Evolutionary conservation across 2,329 filamentous ascomycete species (phyloP), one percentile per base, ranked within the genome.

Genomic region (Microcyclospora tardicrescens): DNA sequence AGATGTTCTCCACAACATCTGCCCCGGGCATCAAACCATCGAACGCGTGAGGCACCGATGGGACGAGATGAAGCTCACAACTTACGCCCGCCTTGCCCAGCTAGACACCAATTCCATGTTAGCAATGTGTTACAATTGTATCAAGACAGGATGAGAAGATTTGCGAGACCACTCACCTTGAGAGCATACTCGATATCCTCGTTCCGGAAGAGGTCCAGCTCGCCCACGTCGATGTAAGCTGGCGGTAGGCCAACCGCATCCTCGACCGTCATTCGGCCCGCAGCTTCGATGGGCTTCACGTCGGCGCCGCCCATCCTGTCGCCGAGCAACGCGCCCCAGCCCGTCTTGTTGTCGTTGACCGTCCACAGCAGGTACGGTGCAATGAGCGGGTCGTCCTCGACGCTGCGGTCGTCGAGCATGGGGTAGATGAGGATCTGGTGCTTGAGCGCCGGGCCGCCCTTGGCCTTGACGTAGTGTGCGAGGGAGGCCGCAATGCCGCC

Each of bases 381-480:
- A 35, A 61, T 56, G 11, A 61, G 56, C 11, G 44, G 43, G n/a
- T 54, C 52, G 6, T 42, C 42, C n/a, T 43, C 51, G n/a, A 56
- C 52, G 32, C 55, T 60, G 34, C 58, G 50, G 42, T 69, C 63
- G 46, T 71, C 66, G 10, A 71, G 51, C 66, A 70, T 70, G 3
- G 64, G 66, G 35, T 64, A 64, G 34, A 65, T 53, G 10, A 70
- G 57, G 33, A 69, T 56, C 50, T 67, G 60, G 51, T 59, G 63
- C 31, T 50, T 59, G 39, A 60, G 45, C 30, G 46, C 52, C 39
- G 49, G 62, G 1, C 42, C 44, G 2, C 34, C 13, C 16, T 46
- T 38, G 5, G 39, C 35, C 34, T 48, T 51, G 28, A 62, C 62
- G 43, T 63, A 52, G 34, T 68, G 47, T 1, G 59, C 55, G 27